Base-by-base conservation (phyloP, 441 rosid species). In the Biscutella laevigata region DNA sequence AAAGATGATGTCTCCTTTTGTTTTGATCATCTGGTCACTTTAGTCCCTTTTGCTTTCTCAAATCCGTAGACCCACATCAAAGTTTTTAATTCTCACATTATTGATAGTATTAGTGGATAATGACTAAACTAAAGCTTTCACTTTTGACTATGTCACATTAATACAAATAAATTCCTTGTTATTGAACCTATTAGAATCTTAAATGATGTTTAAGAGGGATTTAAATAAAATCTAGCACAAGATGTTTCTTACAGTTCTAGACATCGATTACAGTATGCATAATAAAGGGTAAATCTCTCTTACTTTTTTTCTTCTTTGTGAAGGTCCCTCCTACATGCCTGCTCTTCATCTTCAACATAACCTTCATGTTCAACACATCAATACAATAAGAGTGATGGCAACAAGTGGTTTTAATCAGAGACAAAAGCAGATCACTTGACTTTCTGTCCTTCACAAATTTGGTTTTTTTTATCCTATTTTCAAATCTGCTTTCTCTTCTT, bases 261-360 rank as follows among this genome's bases (percentile, higher is more conserved):
- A 11, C 10, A 16, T 34, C 6, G 44, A 35, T 27, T 44, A 16
- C 5, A 10, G 7, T 22, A 57, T 35, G 28, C 9, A 38, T 48
- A 53, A 39, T 19, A 32, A 43, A n/a, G 22, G 15, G 5, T 1
- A 35, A 32, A 15, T 41, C 45, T 61, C 6, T 57, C 86, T 73
- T 57, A 88, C 96, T 80, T 84, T 88, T 88, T 71, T 88, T 84
- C 91, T 88, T 88, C 76, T 88, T 88, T n/a, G 88, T 88, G 67
- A 88, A 65, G 76, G 96, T 84, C 78, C 94, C 86, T 61, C 79
- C 96, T 11, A 82, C 94, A 56, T 84, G 94, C 60, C 62, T 88
- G 53, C 97, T 88, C 88, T 88, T 88, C 90, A 81, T 88, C 88
- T 88, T 88, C 79, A 85, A 42, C 66, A 71, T 85, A 43, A 88